Evolutionary conservation across 1,139 yeast species (phyloP), one percentile per base, ranked within the genome.

Genomic region (Debaryomycetaceae sp.): DNA sequence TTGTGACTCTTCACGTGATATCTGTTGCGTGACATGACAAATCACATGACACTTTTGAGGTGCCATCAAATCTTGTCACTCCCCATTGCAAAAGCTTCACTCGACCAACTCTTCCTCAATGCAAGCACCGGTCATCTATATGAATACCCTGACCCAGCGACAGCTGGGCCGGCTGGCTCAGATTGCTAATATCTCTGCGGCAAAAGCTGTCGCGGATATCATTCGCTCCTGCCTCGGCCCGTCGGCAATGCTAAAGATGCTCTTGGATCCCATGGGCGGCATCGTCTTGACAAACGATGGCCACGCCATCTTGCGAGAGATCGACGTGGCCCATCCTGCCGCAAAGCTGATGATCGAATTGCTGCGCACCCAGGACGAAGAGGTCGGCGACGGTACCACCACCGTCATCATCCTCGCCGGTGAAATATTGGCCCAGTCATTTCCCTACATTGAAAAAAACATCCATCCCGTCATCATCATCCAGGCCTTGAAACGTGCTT

Each of bases 191-290:
- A 90, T 92, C 58, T 85, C 96, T 6, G 98, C 99, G 2, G 99
- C 99, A 18, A 92, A 92, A 55, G 96, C 98, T 7, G 96, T 87
- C 27, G 93, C 96, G 1, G 97, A 90, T 54, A 87, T 92, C 48
- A 86, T 92, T 45, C 73, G 98, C 54, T 90, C 98, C 19, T 92
- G 98, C 68, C 68, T 90, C 36, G 99, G 99, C n/a, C 99, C 99
- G 30, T 87, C 87, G 56, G 98, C 98, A 27, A 90, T 90, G 98
- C 72, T 90, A 39, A 92, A 92, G 62, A 90, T 90, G 47, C 76
- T 90, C 44, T 96, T 86, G 26, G 75, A 79, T 25, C 69, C 79
- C 15, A 75, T 71, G 44, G 95, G 95, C 32, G 79, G 73, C 44
- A 83, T 97, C 27, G 90, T 97, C 19, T 87, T 90, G 40, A 86